Evolutionary conservation across 2,329 filamentous ascomycete species (phyloP).

Genomic region (Ophiostoma pallidulum): DNA sequence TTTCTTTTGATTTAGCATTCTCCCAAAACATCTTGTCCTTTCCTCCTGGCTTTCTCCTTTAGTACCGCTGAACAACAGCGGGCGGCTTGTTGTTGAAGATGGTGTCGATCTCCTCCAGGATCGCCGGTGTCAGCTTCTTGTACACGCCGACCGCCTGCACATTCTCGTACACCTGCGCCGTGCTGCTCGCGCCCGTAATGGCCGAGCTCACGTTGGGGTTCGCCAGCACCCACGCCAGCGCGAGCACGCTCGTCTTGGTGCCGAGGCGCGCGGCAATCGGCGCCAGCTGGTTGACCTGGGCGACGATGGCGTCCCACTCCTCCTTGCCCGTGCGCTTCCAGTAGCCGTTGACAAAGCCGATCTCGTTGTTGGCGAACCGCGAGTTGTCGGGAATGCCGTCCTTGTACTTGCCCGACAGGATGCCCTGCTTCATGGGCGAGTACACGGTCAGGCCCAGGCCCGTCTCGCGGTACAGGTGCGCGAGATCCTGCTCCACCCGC

Average conservation of each 20-base stretch:
- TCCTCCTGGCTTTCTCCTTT: no score
- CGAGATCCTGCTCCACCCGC: constrained; percentile 46
- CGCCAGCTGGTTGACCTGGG: constrained; percentile 49
- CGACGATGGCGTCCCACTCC: constrained; percentile 42
- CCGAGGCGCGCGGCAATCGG: constrained; percentile 56
- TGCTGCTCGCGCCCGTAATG: constrained; percentile 50
- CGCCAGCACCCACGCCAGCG: constrained; percentile 53
- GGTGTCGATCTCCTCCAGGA: constrained; percentile 50
- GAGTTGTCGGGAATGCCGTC: constrained; percentile 51
- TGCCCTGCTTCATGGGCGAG: constrained; percentile 44
- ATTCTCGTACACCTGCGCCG: constrained; percentile 52
- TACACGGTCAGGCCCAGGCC: constrained; percentile 45
- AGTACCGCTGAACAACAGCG: constrained; percentile 28
- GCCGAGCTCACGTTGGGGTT: constrained; percentile 53
- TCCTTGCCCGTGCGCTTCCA: constrained; percentile 43
- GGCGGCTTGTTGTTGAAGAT: constrained; percentile 50
- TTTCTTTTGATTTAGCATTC: background rate
- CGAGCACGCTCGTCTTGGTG: constrained; percentile 45
- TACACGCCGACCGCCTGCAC: constrained; percentile 41
- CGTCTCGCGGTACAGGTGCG: constrained; percentile 46
- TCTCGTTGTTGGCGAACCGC: constrained; percentile 46
- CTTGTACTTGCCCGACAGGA: constrained; percentile 56
- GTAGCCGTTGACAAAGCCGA: constrained; percentile 46
- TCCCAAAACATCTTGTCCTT: no score
- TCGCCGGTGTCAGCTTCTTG: constrained; percentile 48